A percentile compares a stretch with the other conserved stretches of the same genome.
Evolutionary conservation across 1,284 basidiomycete genomes (phyloP).

Genomic region (Anthracocystis panici-leucophaei): DNA sequence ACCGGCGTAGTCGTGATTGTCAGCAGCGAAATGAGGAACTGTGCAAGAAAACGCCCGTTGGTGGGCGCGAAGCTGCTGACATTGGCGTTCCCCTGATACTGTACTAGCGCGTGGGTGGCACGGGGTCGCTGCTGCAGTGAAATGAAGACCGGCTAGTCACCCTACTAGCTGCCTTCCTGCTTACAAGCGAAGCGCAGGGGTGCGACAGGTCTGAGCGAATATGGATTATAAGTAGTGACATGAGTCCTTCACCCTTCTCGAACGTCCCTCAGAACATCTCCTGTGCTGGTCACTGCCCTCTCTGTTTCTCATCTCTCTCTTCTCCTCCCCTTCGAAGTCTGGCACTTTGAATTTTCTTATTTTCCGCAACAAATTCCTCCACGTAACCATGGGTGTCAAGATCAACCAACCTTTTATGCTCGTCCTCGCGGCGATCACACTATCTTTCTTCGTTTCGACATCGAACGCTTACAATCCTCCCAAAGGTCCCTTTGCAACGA

Average conservation of each 20-base stretch:
- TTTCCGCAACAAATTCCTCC: too few relatives aligned
- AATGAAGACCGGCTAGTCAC: neutral
- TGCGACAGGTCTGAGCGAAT: neutral
- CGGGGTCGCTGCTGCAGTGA: too few relatives aligned
- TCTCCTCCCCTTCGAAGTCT: neutral
- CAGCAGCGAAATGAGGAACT: neutral
- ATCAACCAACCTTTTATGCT: constrained; percentile 1
- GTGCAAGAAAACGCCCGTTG: constrained; percentile 5
- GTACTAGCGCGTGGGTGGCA: too few relatives aligned
- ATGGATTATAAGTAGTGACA: neutral
- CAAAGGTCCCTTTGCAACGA: constrained; percentile 29
- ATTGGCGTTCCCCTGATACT: neutral
- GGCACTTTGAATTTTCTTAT: constrained; percentile 2
- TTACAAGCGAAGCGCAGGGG: neutral
- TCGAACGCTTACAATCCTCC: constrained; percentile 9
- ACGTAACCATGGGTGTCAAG: constrained; percentile 12
- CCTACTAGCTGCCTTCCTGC: neutral
- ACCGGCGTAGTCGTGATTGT: neutral
- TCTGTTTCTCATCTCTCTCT: neutral
- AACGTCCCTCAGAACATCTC: neutral
- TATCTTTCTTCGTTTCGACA: constrained; percentile 9
- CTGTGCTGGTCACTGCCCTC: constrained; percentile 8
- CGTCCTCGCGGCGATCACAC: constrained; percentile 15
- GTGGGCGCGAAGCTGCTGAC: neutral
- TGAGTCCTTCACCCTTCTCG: neutral